Evolutionary conservation across 1,284 basidiomycete species (phyloP).

Genomic region (Cystobasidium pallidum): DNA sequence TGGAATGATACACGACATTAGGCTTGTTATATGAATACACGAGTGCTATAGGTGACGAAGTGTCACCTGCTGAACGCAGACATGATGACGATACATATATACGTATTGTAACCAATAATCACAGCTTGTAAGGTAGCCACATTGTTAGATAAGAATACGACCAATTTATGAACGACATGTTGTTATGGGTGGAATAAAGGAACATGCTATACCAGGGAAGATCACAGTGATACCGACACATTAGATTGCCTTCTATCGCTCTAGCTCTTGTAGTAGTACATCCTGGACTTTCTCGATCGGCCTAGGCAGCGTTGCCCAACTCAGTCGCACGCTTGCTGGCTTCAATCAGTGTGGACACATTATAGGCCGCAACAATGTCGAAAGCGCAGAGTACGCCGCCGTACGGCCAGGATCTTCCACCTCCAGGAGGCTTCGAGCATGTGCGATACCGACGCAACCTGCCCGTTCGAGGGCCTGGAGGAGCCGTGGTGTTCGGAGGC

Average conservation of each 20-base stretch:
- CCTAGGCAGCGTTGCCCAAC: not conserved
- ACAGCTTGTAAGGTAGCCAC: not conserved
- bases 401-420: constrained; percentile 41
- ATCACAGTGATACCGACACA: not conserved
- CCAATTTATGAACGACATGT: not conserved
- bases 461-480: constrained; percentile 87
- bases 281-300: not conserved
- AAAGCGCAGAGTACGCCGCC: constrained; percentile 31
- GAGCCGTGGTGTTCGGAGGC: constrained; percentile 79
- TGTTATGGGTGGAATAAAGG: no score
- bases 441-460: constrained; percentile 66
- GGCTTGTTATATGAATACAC: not conserved
- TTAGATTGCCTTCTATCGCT: no score
- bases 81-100: not conserved
- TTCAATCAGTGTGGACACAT: not conserved
- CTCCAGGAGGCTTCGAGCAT: constrained; percentile 46
- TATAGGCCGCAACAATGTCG: constrained; percentile 6
- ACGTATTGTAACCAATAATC: not conserved
- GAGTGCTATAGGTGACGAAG: not conserved
- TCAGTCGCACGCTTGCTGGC: not conserved
- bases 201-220: not conserved
- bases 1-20: no score
- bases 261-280: no score
- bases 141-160: not conserved
- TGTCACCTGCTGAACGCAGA: not conserved